Evolutionary conservation across 306 rosid species (phyloP).

Genomic region (Lathyrus tuberosus): DNA sequence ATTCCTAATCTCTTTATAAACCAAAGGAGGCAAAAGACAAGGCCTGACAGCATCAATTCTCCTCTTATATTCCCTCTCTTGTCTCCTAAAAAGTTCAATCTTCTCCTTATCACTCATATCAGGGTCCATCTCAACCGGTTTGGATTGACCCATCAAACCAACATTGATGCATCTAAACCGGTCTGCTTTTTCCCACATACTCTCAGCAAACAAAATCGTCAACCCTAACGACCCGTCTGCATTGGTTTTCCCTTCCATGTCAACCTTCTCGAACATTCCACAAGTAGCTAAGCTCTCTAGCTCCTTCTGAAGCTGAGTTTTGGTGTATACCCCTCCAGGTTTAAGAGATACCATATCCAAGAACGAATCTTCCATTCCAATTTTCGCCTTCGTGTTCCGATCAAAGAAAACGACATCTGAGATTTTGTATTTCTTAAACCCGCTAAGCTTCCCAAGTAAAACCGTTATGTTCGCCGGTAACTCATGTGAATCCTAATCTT

Average conservation of each 20-base stretch:
- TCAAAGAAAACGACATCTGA: conserved; percentile 83
- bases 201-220: conserved; percentile 76
- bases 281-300: conserved; percentile 82
- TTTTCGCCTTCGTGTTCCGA: conserved; percentile 54
- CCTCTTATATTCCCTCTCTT: conserved; percentile 89
- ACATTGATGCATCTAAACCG: conserved; percentile 90
- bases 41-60: conserved; percentile 77
- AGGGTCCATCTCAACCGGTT: conserved; percentile 85
- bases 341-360: conserved; percentile 92
- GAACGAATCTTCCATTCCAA: conserved; percentile 87
- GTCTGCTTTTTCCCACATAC: conserved; percentile 91
- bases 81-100: conserved; percentile 64
- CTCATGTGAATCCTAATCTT: conserved; percentile 91
- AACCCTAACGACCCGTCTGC: conserved; percentile 73
- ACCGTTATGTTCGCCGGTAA: conserved; percentile 85
- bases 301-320: conserved; percentile 91
- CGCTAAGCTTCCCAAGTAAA: conserved; percentile 76
- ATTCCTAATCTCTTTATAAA: conserved; percentile 62
- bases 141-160: conserved; percentile 81
- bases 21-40: conserved; percentile 65
- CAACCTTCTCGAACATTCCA: conserved; percentile 99
- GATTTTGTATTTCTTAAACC: conserved; percentile 85
- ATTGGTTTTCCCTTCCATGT: conserved; percentile 85
- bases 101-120: conserved; percentile 97
- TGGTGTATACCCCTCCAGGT: conserved; percentile 84